Evolutionary conservation across 2,329 filamentous ascomycete species (phyloP).

Genomic region (Westerdykella sp.): DNA sequence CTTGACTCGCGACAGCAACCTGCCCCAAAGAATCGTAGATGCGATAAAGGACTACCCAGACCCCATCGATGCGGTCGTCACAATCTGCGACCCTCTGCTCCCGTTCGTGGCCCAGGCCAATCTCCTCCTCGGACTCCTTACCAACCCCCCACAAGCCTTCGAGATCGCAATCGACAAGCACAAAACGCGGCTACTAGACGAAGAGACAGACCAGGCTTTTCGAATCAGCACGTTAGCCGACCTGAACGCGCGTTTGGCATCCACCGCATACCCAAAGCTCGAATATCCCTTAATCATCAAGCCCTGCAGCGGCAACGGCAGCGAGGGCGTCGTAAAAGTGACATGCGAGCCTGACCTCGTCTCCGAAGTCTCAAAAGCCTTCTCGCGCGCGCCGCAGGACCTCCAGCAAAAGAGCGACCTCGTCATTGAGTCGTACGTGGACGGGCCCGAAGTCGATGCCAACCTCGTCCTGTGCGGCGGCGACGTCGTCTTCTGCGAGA

Average conservation of each 20-base stretch:
- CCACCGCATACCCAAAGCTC: too few relatives aligned
- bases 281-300: constrained; percentile 28
- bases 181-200: too few relatives aligned
- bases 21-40: too few relatives aligned
- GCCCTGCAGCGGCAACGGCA: constrained; percentile 30
- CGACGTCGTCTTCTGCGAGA: constrained; percentile 7
- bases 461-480: constrained; percentile 8
- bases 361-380: constrained; percentile 4
- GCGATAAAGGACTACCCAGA: too few relatives aligned
- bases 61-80: too few relatives aligned
- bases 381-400: constrained; percentile 5
- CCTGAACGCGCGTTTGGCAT: too few relatives aligned
- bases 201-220: background rate
- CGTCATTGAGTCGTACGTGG: constrained; percentile 16
- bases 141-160: too few relatives aligned
- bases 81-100: too few relatives aligned
- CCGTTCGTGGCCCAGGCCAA: too few relatives aligned
- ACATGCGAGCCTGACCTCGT: constrained; percentile 20
- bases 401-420: constrained; percentile 10
- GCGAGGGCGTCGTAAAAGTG: constrained; percentile 29
- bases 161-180: too few relatives aligned
- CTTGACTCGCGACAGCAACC: constrained; percentile 21
- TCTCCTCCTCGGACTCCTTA: too few relatives aligned
- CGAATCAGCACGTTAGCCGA: too few relatives aligned
- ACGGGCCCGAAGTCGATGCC: constrained; percentile 10